Evolutionary conservation across 495 filamentous ascomycete species (phyloP).

Genomic region (Aspergillus sclerotioniger): DNA sequence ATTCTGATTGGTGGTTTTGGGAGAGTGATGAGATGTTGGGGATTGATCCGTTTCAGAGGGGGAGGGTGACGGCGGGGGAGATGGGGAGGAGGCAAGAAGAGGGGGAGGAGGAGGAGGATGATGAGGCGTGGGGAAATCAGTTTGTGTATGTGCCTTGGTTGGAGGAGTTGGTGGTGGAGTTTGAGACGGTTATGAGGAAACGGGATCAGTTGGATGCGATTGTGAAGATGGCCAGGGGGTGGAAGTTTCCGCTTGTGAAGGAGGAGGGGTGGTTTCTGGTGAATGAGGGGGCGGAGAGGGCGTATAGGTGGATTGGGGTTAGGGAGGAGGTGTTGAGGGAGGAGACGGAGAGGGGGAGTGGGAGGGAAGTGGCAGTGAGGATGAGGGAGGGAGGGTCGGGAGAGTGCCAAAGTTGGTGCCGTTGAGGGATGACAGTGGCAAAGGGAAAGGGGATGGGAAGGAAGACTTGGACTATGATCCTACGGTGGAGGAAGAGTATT

Average conservation of each 20-base stretch:
- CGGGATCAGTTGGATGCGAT: constrained; percentile 1
- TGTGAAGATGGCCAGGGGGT: not conserved
- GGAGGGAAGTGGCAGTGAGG: not conserved
- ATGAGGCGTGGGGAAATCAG: not conserved
- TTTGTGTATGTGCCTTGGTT: not conserved
- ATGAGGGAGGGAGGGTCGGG: not conserved
- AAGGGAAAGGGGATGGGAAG: not conserved
- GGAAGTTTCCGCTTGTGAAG: not conserved
- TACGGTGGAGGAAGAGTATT: not conserved
- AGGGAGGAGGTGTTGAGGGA: constrained; percentile 1
- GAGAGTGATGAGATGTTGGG: not conserved
- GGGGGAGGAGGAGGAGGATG: not conserved
- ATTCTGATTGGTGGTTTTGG: constrained; percentile 6
- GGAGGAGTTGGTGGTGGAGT: not conserved
- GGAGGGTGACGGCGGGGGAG: not conserved
- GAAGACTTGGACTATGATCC: not conserved
- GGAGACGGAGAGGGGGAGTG: not conserved
- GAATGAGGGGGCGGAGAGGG: not conserved
- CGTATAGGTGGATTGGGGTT: constrained; percentile 1
- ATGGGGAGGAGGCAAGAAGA: not conserved
- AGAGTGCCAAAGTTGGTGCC: not conserved
- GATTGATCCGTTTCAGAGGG: not conserved
- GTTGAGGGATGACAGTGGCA: not conserved
- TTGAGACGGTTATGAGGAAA: constrained; percentile 2
- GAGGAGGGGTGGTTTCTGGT: not conserved